phyloP scores from a whole-genome alignment of 257 asterid genomes.

The Osmanthus fragrans region DNA sequence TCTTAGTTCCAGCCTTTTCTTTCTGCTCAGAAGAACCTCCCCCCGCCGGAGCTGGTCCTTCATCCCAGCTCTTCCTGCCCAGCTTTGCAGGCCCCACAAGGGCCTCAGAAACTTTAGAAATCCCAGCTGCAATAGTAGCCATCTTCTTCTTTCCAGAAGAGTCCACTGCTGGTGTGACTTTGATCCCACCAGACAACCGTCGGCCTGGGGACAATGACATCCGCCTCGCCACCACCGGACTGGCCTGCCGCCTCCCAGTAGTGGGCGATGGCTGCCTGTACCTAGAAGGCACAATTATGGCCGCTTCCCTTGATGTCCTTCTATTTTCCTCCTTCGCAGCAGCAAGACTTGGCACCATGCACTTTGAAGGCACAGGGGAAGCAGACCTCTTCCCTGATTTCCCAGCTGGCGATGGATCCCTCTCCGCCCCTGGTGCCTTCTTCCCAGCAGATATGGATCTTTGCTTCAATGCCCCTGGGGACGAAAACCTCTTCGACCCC shows the following conservation, averaged over 20 bases:
- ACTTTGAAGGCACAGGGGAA: constrained; percentile 88
- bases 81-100: constrained; percentile 58
- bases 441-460: constrained; percentile 62
- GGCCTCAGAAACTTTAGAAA: constrained; percentile 75
- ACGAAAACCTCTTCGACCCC: constrained; percentile 62
- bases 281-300: constrained; percentile 90
- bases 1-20: constrained; percentile 50
- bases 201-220: constrained; percentile 89
- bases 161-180: constrained; percentile 63
- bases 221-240: constrained; percentile 73
- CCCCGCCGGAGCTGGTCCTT: constrained; percentile 45
- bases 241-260: constrained; percentile 63
- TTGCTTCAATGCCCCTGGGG: constrained; percentile 67
- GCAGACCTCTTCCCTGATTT: constrained; percentile 69
- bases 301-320: constrained; percentile 68
- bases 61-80: constrained; percentile 92
- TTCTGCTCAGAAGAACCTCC: constrained; percentile 56
- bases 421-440: constrained; percentile 51
- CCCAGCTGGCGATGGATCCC: constrained; percentile 83
- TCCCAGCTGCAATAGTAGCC: constrained; percentile 68
- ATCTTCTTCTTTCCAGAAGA: constrained; percentile 83
- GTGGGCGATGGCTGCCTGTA: constrained; percentile 92
- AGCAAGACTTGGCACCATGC: constrained; percentile 81
- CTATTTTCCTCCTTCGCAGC: constrained; percentile 86
- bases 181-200: constrained; percentile 76